Evolutionary conservation across 2,329 filamentous ascomycete species (phyloP).

Genomic region (Nemania abortiva): DNA sequence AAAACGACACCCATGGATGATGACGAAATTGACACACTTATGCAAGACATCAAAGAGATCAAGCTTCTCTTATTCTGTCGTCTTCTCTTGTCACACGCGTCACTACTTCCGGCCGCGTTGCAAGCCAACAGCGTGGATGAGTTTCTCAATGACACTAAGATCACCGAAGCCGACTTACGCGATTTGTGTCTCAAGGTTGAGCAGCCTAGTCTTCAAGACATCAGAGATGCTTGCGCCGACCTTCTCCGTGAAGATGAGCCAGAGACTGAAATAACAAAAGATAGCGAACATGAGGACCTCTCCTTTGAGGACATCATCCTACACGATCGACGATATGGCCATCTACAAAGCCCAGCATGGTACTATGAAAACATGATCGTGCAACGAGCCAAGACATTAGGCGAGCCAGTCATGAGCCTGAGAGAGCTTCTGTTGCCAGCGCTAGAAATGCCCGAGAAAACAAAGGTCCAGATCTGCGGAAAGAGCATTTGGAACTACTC

Average conservation of each 20-base stretch:
- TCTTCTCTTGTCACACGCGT: constrained; percentile 59
- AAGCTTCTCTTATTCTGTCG: constrained; percentile 63
- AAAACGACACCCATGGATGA: constrained; percentile 56
- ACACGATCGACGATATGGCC: constrained; percentile 37
- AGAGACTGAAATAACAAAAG: constrained; percentile 49
- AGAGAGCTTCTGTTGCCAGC: not conserved
- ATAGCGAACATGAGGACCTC: constrained; percentile 47
- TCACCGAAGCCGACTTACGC: constrained; percentile 58
- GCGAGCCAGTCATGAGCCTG: constrained; percentile 12
- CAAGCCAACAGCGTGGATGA: constrained; percentile 58
- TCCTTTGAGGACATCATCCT: constrained; percentile 47
- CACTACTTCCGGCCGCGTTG: constrained; percentile 59
- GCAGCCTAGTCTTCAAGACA: constrained; percentile 60
- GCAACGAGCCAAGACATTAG: constrained; percentile 50
- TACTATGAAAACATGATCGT: constrained; percentile 50
- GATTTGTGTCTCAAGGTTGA: constrained; percentile 63
- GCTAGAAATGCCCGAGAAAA: constrained; percentile 50
- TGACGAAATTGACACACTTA: constrained; percentile 57
- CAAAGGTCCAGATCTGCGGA: constrained; percentile 61
- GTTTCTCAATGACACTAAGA: constrained; percentile 57
- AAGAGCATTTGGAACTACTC: constrained; percentile 65
- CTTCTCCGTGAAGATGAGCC: constrained; percentile 55
- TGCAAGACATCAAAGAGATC: constrained; percentile 61
- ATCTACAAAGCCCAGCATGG: constrained; percentile 37
- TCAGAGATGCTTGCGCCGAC: constrained; percentile 64